These are phyloP conservation scores for Leptographium radiaticola DNA, from an alignment of 2,329 filamentous ascomycete genomes.

Conservation along the genomic window DNA sequence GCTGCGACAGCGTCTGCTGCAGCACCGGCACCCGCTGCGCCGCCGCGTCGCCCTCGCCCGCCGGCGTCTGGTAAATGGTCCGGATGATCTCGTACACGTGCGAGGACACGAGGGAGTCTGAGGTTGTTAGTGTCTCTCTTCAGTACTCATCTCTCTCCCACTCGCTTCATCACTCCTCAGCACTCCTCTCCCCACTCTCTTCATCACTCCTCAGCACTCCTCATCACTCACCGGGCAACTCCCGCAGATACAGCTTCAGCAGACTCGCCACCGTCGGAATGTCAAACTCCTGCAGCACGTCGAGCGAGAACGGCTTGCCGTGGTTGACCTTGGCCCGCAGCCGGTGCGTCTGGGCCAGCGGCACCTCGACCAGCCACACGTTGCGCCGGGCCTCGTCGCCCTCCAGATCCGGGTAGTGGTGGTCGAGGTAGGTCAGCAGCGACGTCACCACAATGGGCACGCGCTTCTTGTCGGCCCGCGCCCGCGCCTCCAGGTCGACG, in stretches of 20 bases:
- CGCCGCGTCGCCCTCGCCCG: slow-evolving; percentile 53
- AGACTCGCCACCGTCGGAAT: slow-evolving; percentile 87
- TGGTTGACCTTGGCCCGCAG: slow-evolving; percentile 76
- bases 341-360: slow-evolving; percentile 70
- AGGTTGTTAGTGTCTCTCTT: too few species aligned
- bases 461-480: slow-evolving; percentile 85
- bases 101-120: slow-evolving; percentile 97
- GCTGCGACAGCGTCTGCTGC: slow-evolving; percentile 88
- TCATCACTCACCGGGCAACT: slow-evolving; percentile 76
- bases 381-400: slow-evolving; percentile 84
- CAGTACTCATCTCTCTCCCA: too few species aligned
- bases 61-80: slow-evolving; percentile 81
- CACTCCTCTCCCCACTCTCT: too few species aligned
- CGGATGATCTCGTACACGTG: slow-evolving; percentile 98
- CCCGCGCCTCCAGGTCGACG: slow-evolving; percentile 91
- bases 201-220: too few species aligned
- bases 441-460: slow-evolving; percentile 88
- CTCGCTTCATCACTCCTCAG: too few species aligned
- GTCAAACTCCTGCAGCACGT: slow-evolving; percentile 76
- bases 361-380: slow-evolving; percentile 92
- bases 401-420: slow-evolving; percentile 94
- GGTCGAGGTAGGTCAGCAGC: slow-evolving; percentile 86
- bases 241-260: slow-evolving; percentile 86
- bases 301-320: slow-evolving; percentile 63
- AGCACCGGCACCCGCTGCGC: slow-evolving; percentile 75